Percentiles rank a stretch among this genome's conserved stretches.
phyloP scores from a whole-genome alignment of 495 filamentous ascomycete genomes.

The Neurospora tetraspora region DNA sequence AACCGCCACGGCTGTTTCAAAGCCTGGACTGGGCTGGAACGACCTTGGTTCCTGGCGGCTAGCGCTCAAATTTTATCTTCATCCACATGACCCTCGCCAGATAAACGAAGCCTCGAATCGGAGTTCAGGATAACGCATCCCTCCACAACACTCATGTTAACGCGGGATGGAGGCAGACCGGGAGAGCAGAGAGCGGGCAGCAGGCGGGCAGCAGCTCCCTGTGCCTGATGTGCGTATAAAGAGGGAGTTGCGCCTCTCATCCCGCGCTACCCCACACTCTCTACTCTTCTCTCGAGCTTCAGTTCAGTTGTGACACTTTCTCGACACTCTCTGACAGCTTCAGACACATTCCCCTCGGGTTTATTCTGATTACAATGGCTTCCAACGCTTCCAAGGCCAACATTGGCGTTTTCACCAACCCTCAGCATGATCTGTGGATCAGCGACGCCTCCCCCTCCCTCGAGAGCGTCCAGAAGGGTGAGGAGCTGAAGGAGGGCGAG shows the following conservation, averaged over 20 bases:
- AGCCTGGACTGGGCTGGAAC: not conserved
- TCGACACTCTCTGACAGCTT: not conserved
- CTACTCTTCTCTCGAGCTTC: slow-evolving; percentile 5
- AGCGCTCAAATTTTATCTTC: not conserved
- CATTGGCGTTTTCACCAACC: slow-evolving; percentile 93
- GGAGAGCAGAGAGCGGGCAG: not conserved
- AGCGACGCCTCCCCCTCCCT: slow-evolving; percentile 63
- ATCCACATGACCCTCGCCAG: not conserved
- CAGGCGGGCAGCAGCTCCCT: not conserved
- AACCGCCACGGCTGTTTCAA: not conserved
- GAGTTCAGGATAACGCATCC: not conserved
- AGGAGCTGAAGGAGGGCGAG: slow-evolving; percentile 65
- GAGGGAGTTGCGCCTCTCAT: not conserved
- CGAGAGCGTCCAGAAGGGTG: slow-evolving; percentile 62
- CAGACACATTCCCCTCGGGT: not conserved
- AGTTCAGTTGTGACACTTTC: not conserved
- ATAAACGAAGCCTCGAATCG: not conserved
- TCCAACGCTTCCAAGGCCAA: slow-evolving; percentile 55
- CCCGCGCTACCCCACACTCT: slow-evolving; percentile 2
- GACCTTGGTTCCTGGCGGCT: not conserved
- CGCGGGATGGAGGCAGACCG: not conserved
- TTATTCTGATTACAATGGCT: slow-evolving; percentile 4
- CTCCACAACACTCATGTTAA: not conserved
- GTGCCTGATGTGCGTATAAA: slow-evolving; percentile 1
- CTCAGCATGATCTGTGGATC: slow-evolving; percentile 84